Conservation (phyloP, 257 asterid genomes). For the Penstemon barbatus region DNA sequence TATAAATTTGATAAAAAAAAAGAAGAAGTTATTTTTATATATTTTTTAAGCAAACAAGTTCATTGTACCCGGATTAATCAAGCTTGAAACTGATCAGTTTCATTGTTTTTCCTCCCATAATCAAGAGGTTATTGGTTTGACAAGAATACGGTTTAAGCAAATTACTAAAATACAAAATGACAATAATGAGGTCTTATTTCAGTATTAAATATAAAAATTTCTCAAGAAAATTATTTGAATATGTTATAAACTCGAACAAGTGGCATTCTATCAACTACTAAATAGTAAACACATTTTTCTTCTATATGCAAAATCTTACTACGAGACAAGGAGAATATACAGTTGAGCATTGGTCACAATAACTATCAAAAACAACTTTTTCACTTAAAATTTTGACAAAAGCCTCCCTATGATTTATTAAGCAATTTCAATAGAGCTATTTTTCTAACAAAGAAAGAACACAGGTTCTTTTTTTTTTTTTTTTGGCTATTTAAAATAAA, state of each 20-base stretch:
- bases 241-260: neutral
- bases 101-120: conserved; percentile 3
- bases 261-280: conserved; percentile 10
- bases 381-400: no score
- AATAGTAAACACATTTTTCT: neutral
- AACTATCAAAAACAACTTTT: no score
- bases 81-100: neutral
- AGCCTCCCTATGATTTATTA: no score
- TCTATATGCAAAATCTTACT: neutral
- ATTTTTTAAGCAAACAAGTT: neutral
- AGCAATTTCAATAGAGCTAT: no score
- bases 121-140: neutral
- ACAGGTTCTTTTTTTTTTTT: no score
- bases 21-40: neutral
- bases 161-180: neutral
- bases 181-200: neutral
- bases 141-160: neutral
- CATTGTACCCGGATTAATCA: neutral
- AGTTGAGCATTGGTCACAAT: neutral
- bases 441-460: no score
- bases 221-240: neutral
- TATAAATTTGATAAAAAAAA: neutral
- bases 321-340: neutral
- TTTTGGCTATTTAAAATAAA: no score
- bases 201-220: neutral